These are phyloP conservation scores for Mucuna pruriens DNA, from an alignment of 306 rosid genomes.

Conservation along the genomic window DNA sequence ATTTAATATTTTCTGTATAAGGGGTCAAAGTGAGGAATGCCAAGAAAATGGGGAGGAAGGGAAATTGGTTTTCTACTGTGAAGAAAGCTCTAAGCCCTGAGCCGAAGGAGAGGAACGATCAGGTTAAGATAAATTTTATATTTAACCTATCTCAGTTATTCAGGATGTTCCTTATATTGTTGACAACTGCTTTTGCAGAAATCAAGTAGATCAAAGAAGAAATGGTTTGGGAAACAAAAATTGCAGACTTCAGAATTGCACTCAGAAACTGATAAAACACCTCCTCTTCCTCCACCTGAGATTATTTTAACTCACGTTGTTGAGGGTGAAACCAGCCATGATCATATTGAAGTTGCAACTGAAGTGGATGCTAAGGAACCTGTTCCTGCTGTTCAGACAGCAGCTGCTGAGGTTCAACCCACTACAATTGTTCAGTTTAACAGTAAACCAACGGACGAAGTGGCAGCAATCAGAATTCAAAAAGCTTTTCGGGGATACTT, in stretches of 20 bases:
- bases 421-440: slow-evolving; percentile 44
- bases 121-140: slow-evolving; percentile 54
- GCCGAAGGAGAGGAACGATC: slow-evolving; percentile 72
- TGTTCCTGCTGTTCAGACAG: slow-evolving; percentile 47
- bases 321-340: slow-evolving; percentile 56
- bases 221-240: slow-evolving; percentile 94
- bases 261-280: slow-evolving; percentile 53
- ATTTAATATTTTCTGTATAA: slow-evolving; percentile 29
- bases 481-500: slow-evolving; percentile 88
- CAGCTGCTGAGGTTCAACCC: slow-evolving; percentile 43
- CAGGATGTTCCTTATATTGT: slow-evolving; percentile 35
- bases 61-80: slow-evolving; percentile 91
- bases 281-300: slow-evolving; percentile 66
- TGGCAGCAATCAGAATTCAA: slow-evolving; percentile 82
- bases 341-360: slow-evolving; percentile 45
- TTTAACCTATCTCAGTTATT: neutral
- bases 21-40: slow-evolving; percentile 63
- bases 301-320: slow-evolving; percentile 46
- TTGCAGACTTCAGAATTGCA: slow-evolving; percentile 48
- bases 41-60: slow-evolving; percentile 89
- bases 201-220: slow-evolving; percentile 76
- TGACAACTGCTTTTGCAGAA: slow-evolving; percentile 46
- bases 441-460: slow-evolving; percentile 65
- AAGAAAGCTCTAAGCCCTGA: slow-evolving; percentile 97
- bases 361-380: slow-evolving; percentile 42